These are phyloP conservation scores for Botryotinia globosa DNA, from an alignment of 2,329 filamentous ascomycete genomes.

Conservation along the genomic window DNA sequence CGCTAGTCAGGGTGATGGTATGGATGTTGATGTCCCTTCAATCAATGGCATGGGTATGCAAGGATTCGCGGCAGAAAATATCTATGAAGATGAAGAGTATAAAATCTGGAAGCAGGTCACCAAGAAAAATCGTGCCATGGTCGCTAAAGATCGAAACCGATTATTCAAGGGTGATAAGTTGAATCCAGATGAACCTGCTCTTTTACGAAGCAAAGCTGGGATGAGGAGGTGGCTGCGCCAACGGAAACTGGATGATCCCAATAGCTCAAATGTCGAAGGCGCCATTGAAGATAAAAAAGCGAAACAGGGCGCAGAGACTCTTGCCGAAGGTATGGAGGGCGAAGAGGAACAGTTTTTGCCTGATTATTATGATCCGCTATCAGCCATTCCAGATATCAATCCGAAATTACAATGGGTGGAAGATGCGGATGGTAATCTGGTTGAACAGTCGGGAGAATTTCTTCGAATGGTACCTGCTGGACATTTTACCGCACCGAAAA, in stretches of 20 bases:
- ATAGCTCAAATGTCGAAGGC: constrained; percentile 45
- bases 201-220: constrained; percentile 78
- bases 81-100: constrained; percentile 88
- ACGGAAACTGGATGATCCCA: constrained; percentile 63
- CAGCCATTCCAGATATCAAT: constrained; percentile 79
- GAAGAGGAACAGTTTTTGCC: constrained; percentile 82
- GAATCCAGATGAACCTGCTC: constrained; percentile 81
- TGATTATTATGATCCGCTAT: constrained; percentile 90
- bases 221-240: constrained; percentile 87
- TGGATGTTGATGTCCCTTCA: constrained; percentile 81
- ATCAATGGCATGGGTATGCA: constrained; percentile 64
- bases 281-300: constrained; percentile 49
- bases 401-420: constrained; percentile 81
- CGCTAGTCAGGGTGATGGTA: constrained; percentile 74
- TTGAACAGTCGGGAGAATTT: constrained; percentile 84
- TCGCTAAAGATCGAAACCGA: constrained; percentile 80
- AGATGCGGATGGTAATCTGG: constrained; percentile 82
- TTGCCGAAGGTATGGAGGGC: constrained; percentile 87
- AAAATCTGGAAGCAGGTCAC: constrained; percentile 99
- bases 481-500: constrained; percentile 71
- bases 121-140: constrained; percentile 86
- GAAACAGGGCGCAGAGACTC: constrained; percentile 62
- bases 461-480: constrained; percentile 73
- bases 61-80: constrained; percentile 67
- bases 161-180: constrained; percentile 83